Percentiles rank a stretch among this genome's conserved stretches.
These are phyloP conservation scores for Phytophthora colocasiae DNA, from an alignment of 352 stramenopile genomes.

Conservation along the genomic window DNA sequence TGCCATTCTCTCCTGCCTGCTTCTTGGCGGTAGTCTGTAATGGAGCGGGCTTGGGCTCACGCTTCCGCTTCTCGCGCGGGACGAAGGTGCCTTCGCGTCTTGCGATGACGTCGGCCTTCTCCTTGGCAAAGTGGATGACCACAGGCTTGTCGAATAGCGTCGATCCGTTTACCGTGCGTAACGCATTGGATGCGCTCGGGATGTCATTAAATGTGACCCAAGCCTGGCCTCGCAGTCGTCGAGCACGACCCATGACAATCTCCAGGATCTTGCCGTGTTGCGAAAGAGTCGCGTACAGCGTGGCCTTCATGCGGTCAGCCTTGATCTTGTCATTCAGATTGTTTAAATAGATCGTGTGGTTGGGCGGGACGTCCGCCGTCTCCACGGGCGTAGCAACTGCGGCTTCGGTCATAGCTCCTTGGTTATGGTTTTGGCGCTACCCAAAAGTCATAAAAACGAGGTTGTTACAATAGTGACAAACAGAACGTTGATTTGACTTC, in stretches of 20 bases:
- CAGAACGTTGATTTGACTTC: too few species aligned
- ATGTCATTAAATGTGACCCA: slow-evolving; percentile 95
- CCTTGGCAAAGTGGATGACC: slow-evolving; percentile 82
- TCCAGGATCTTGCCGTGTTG: slow-evolving; percentile 94
- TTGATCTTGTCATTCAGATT: slow-evolving; percentile 97
- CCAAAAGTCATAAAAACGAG: too few species aligned
- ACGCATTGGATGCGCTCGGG: slow-evolving; percentile 85
- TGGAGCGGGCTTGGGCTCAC: slow-evolving; percentile 54
- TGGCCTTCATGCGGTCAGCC: slow-evolving; percentile 88
- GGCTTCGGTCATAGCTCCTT: slow-evolving; percentile 24
- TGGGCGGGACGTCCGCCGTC: slow-evolving; percentile 77
- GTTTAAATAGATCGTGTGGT: slow-evolving; percentile 94
- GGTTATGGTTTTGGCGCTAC: not conserved
- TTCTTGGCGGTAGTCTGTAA: slow-evolving; percentile 29
- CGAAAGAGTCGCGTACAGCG: slow-evolving; percentile 91
- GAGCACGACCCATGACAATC: slow-evolving; percentile 87
- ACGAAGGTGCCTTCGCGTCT: slow-evolving; percentile 75
- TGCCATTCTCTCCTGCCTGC: slow-evolving; percentile 31
- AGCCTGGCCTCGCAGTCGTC: slow-evolving; percentile 88
- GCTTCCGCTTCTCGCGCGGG: slow-evolving; percentile 86
- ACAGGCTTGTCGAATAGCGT: slow-evolving; percentile 91
- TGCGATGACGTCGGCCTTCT: slow-evolving; percentile 85
- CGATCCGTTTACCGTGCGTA: slow-evolving; percentile 89
- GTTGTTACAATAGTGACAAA: too few species aligned
- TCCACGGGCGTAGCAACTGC: slow-evolving; percentile 4